phyloP scores from a whole-genome alignment of 177 flowering plant genomes.

The Vitis hybrid region DNA sequence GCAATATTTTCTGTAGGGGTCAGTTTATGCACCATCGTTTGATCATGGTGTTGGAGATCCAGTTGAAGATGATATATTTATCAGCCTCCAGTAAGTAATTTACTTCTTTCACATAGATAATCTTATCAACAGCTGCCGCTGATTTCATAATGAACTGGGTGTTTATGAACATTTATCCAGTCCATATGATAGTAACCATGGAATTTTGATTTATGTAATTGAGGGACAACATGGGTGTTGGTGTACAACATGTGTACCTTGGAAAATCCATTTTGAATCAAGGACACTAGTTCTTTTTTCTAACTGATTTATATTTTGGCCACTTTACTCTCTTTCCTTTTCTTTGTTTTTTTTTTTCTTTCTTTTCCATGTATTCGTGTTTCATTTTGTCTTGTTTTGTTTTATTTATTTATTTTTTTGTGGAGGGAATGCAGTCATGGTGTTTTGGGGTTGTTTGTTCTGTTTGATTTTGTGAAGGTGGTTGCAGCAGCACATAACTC shows the following conservation, averaged over 20 bases:
- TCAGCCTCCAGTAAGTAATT: constrained; percentile 70
- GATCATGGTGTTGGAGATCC: constrained; percentile 97
- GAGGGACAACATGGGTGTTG: background rate
- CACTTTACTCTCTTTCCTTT: too few species aligned
- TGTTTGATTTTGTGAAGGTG: background rate
- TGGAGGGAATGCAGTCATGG: too few species aligned
- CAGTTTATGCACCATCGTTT: constrained; percentile 86
- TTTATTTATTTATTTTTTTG: background rate
- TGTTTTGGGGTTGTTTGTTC: background rate
- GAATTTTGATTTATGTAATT: background rate
- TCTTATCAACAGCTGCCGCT: background rate
- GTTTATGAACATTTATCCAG: background rate
- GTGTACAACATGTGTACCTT: background rate
- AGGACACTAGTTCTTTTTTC: too few species aligned
- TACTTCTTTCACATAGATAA: background rate
- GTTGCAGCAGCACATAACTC: background rate
- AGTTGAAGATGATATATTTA: constrained; percentile 85
- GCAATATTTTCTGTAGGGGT: constrained; percentile 50
- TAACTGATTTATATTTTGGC: too few species aligned
- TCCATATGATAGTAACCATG: background rate
- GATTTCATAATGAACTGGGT: too few species aligned
- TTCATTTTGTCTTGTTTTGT: background rate
- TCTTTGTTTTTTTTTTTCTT: too few species aligned
- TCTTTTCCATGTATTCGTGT: too few species aligned
- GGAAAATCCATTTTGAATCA: background rate